Conservation (phyloP, 2,329 filamentous ascomycete species). For the Hawksworthiomyces lignivorus region DNA sequence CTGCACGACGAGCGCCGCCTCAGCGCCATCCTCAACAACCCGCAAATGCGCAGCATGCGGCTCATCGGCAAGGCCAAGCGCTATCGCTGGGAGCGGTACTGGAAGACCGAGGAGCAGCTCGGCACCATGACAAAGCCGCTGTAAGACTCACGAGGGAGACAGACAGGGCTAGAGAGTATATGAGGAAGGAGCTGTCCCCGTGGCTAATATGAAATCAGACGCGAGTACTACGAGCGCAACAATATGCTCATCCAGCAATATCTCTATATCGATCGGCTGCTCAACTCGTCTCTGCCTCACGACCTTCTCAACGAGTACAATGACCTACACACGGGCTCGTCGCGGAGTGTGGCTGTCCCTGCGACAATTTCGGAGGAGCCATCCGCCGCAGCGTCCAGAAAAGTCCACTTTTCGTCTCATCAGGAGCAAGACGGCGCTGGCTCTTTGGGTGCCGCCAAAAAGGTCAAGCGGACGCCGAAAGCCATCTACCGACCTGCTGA, state of each 20-base stretch:
- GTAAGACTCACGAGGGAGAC: slow-evolving; percentile 23
- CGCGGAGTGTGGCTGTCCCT: slow-evolving; percentile 54
- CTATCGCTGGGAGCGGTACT: slow-evolving; percentile 82
- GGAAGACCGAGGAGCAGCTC: slow-evolving; percentile 71
- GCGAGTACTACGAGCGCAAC: slow-evolving; percentile 80
- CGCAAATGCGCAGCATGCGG: slow-evolving; percentile 72
- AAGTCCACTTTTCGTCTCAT: slow-evolving; percentile 10
- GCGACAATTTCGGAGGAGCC: slow-evolving; percentile 68
- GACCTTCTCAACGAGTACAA: slow-evolving; percentile 87
- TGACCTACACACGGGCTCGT: slow-evolving; percentile 47
- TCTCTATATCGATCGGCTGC: slow-evolving; percentile 81
- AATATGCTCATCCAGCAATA: slow-evolving; percentile 89
- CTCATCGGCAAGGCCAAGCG: slow-evolving; percentile 84
- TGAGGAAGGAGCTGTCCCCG: too few species aligned
- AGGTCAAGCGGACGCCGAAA: slow-evolving; percentile 71
- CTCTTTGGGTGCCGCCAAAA: slow-evolving; percentile 27
- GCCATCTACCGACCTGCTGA: slow-evolving; percentile 76
- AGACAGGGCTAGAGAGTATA: neutral
- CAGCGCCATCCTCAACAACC: slow-evolving; percentile 53
- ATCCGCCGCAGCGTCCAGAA: slow-evolving; percentile 23
- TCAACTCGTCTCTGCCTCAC: slow-evolving; percentile 89
- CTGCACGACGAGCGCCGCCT: slow-evolving; percentile 51
- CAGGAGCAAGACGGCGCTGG: neutral
- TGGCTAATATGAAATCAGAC: slow-evolving; percentile 33
- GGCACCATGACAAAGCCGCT: slow-evolving; percentile 63